Evolutionary conservation across 176 grass and related monocot genomes (phyloP).

Genomic region (Cocos nucifera): DNA sequence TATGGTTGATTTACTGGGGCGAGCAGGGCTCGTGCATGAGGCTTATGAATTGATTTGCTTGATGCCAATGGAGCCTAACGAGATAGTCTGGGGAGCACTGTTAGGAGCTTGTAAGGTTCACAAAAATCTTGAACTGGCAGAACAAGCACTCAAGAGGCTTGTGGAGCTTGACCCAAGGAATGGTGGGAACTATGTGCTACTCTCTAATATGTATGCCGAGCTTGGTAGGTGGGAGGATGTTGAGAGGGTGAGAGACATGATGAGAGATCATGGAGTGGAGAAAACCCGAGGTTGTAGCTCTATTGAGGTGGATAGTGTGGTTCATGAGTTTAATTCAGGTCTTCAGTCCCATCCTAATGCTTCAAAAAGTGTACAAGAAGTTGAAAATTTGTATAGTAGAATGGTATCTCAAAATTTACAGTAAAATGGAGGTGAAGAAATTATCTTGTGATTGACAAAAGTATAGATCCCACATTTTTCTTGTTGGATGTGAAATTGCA

Average conservation of each 20-base stretch:
- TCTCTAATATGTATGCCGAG: not conserved
- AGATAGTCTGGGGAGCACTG: not conserved
- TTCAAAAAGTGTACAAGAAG: too few species aligned
- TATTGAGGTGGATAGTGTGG: not conserved
- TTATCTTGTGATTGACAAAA: too few species aligned
- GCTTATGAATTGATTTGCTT: not conserved
- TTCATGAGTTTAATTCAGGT: not conserved
- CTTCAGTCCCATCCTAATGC: too few species aligned
- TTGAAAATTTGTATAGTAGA: too few species aligned
- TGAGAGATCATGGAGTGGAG: not conserved
- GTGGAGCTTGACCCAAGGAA: not conserved
- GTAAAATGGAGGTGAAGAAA: too few species aligned
- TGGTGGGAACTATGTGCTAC: not conserved
- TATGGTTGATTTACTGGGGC: not conserved
- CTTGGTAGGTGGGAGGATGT: conserved; percentile 1
- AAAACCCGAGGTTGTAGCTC: not conserved
- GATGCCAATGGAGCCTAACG: not conserved
- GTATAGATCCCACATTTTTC: too few species aligned
- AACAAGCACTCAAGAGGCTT: not conserved
- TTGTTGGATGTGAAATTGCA: too few species aligned
- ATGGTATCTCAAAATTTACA: too few species aligned
- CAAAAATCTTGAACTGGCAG: not conserved
- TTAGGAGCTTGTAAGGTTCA: not conserved
- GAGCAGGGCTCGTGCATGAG: not conserved
- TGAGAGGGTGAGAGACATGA: not conserved